These are phyloP conservation scores for Melanomma pulvis-pyrius DNA, from an alignment of 495 filamentous ascomycete genomes.

Conservation along the genomic window DNA sequence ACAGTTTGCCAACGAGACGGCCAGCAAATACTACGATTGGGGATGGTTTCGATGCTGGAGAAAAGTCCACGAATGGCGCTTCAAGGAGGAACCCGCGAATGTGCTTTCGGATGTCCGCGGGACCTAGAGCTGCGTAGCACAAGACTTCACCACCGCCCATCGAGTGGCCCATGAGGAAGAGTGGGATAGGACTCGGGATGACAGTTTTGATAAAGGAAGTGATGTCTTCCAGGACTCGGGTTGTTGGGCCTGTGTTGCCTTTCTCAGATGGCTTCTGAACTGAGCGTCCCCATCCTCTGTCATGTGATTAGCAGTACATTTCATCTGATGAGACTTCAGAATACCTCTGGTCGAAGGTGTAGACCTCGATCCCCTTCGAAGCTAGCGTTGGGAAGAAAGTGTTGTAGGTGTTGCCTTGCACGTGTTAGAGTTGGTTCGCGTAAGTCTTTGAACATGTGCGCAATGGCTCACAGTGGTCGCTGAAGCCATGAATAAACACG, in stretches of 20 bases:
- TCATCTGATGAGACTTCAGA: slow-evolving; percentile 54
- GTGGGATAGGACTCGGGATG: slow-evolving; percentile 56
- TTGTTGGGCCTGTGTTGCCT: slow-evolving; percentile 72
- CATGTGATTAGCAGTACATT: background rate
- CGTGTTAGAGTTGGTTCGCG: slow-evolving; percentile 7
- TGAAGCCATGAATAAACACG: slow-evolving; percentile 84
- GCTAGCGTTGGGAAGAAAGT: slow-evolving; percentile 70
- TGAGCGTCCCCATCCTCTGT: slow-evolving; percentile 60
- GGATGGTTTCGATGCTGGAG: slow-evolving; percentile 61
- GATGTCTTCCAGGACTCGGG: slow-evolving; percentile 73
- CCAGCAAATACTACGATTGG: slow-evolving; percentile 61
- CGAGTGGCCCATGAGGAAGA: slow-evolving; percentile 87
- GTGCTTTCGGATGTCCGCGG: slow-evolving; percentile 45
- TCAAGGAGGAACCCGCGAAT: slow-evolving; percentile 67
- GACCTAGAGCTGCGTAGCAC: slow-evolving; percentile 50
- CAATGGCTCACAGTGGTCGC: slow-evolving; percentile 67
- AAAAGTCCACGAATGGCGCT: slow-evolving; percentile 70
- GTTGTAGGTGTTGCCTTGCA: slow-evolving; percentile 65
- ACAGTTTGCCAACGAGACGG: slow-evolving; percentile 62
- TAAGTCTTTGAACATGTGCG: background rate
- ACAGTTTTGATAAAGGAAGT: slow-evolving; percentile 64
- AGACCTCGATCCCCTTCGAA: slow-evolving; percentile 69
- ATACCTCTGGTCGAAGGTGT: slow-evolving; percentile 76
- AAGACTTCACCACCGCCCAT: slow-evolving; percentile 80
- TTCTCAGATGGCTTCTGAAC: slow-evolving; percentile 53